These are phyloP conservation scores for Leccinum ponderosum DNA, from an alignment of 1,284 basidiomycete species.

Conservation along the genomic window DNA sequence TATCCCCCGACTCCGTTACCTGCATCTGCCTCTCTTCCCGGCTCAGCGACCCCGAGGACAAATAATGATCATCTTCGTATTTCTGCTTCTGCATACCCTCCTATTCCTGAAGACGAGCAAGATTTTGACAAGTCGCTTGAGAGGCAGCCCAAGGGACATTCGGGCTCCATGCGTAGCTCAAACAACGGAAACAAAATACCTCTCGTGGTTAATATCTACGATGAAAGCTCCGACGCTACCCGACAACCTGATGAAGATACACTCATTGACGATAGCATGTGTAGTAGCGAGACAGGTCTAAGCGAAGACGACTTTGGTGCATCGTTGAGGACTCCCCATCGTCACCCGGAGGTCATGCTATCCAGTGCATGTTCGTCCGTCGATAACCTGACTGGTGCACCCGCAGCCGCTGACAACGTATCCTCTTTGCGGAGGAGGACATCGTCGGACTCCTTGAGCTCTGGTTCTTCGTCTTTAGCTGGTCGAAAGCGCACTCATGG, in stretches of 20 bases:
- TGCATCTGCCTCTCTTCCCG: constrained; percentile 21
- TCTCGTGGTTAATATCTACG: constrained; percentile 8
- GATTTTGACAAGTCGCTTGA: constrained; percentile 64
- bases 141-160: constrained; percentile 58
- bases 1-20: constrained; percentile 50
- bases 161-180: constrained; percentile 57
- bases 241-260: constrained; percentile 24
- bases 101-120: constrained; percentile 43
- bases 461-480: constrained; percentile 37
- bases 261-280: constrained; percentile 24
- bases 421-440: constrained; percentile 46
- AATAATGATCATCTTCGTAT: constrained; percentile 17
- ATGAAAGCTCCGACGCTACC: constrained; percentile 18
- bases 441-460: constrained; percentile 44
- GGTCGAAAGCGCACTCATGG: constrained; percentile 37
- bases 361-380: constrained; percentile 39
- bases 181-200: constrained; percentile 44
- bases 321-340: constrained; percentile 63
- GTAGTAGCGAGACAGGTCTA: constrained; percentile 29
- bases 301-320: constrained; percentile 58
- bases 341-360: constrained; percentile 23
- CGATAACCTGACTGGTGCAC: constrained; percentile 41
- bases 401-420: constrained; percentile 47
- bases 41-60: constrained; percentile 4
- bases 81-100: constrained; percentile 25